A percentile compares a stretch with the other conserved stretches of the same genome.
Evolutionary conservation across 257 asterid species (phyloP).

Genomic region (Lycium barbarum): DNA sequence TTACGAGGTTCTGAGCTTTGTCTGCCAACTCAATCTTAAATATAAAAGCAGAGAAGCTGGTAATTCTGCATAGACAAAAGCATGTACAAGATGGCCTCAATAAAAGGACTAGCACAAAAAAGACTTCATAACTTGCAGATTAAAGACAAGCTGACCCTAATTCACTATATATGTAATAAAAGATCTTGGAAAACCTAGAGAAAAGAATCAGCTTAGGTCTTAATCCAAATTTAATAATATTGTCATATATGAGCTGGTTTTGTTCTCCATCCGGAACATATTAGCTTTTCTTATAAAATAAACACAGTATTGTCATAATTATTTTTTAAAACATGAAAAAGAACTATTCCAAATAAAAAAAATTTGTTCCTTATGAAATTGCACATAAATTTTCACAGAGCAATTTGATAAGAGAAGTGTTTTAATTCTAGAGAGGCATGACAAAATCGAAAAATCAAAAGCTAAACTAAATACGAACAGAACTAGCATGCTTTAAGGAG

Average conservation of each 20-base stretch:
- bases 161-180: neutral
- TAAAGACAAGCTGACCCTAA: neutral
- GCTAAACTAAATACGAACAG: constrained; percentile 15
- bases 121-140: constrained; percentile 16
- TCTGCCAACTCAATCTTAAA: neutral
- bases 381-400: neutral
- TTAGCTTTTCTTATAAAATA: neutral
- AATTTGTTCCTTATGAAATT: neutral
- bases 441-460: constrained; percentile 4
- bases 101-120: constrained; percentile 13
- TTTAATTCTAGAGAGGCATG: constrained; percentile 7
- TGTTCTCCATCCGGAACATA: neutral
- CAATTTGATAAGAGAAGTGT: neutral
- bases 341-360: neutral
- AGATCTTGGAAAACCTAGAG: neutral
- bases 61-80: neutral
- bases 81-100: neutral
- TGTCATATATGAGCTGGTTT: neutral
- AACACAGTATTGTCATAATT: constrained; percentile 8
- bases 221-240: neutral
- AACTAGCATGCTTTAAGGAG: neutral
- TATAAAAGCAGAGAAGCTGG: neutral
- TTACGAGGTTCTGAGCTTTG: neutral
- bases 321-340: neutral
- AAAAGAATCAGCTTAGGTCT: neutral